Base-by-base conservation (phyloP, 2,329 filamentous ascomycete genomes). In the Arthrinium puccinioides region DNA sequence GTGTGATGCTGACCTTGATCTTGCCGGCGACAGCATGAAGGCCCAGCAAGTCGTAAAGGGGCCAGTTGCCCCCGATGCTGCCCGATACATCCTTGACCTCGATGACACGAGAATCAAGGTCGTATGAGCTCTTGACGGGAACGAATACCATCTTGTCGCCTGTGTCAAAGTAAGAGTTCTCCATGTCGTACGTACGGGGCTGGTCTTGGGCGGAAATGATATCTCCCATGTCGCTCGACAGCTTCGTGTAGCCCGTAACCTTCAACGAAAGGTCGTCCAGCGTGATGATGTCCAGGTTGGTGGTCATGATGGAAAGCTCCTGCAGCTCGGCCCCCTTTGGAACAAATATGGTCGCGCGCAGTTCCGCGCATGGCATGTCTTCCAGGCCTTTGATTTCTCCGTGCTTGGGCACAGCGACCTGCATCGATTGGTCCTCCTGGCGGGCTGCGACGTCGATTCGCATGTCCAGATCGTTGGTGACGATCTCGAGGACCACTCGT, bases 11-110 rank as follows among this genome's bases (percentile, higher is more conserved):
- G 4, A 61, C 56, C 13, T 41, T 41, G 39, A 75, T 53, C 36
- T 57, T 46, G 32, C 72, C 73, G 0, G 71, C 68, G 0, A 57
- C 56, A 7, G 66, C 63, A 14, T 54, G 45, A n/a, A 75, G 51
- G 14, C 57, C 54, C 10, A 77, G 61, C 21, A 62, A 52, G 46
- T 74, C 68, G 49, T 66, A 69, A 2, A 76, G 56, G 1, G 72
- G 69, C 58, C 69, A 75, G 51, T 61, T 63, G 21, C 73, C 73
- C 11, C 42, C 41, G 43, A 77, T 63, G 11, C 52, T 34, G 7
- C 67, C 68, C 2, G 67, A 62, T 3, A 62, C 60, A 14, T 70
- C 69, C 19, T 51, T 45, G 11, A 69, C 57, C 20, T 57, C 49
- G 38, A 70, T 63, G 34, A 60, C 47, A 21, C 67, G 61, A 1